These are phyloP conservation scores for Oropetium thomaeum DNA, from an alignment of 176 grass and related monocot genomes.

Conservation along the genomic window DNA sequence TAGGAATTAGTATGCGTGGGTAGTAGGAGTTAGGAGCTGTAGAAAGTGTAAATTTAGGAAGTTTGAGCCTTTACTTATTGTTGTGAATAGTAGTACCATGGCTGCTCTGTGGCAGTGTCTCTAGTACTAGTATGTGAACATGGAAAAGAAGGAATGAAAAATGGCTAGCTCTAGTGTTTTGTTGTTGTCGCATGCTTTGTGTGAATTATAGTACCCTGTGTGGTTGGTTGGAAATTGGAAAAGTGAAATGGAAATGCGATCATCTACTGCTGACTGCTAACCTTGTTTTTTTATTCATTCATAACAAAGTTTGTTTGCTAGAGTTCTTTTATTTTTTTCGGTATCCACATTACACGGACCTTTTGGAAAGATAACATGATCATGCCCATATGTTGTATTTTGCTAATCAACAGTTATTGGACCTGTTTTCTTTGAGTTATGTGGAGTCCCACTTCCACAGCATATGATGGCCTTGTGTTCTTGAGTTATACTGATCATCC, in stretches of 20 bases:
- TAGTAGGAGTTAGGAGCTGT: slow-evolving; percentile 8
- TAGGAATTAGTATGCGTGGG: slow-evolving; percentile 1
- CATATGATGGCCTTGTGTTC: neutral
- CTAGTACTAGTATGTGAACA: slow-evolving; percentile 10
- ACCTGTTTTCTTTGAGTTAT: neutral
- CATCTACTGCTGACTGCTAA: neutral
- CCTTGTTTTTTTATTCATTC: neutral
- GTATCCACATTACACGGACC: neutral
- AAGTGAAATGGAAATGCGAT: neutral
- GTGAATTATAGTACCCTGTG: neutral
- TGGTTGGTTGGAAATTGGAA: neutral
- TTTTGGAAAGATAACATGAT: neutral
- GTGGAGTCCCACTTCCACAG: too few relatives aligned
- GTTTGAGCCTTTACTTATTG: neutral
- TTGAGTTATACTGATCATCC: neutral
- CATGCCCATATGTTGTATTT: neutral
- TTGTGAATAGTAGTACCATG: slow-evolving; percentile 13
- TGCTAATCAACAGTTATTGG: neutral
- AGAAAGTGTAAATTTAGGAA: slow-evolving; percentile 6
- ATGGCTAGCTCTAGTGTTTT: slow-evolving; percentile 8
- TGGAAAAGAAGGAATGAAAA: neutral
- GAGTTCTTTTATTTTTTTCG: neutral
- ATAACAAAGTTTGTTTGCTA: neutral
- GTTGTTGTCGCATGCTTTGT: neutral
- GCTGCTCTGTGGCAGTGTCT: neutral